Base-by-base conservation (phyloP, 352 stramenopile genomes). In the Phytopythium litorale region DNA sequence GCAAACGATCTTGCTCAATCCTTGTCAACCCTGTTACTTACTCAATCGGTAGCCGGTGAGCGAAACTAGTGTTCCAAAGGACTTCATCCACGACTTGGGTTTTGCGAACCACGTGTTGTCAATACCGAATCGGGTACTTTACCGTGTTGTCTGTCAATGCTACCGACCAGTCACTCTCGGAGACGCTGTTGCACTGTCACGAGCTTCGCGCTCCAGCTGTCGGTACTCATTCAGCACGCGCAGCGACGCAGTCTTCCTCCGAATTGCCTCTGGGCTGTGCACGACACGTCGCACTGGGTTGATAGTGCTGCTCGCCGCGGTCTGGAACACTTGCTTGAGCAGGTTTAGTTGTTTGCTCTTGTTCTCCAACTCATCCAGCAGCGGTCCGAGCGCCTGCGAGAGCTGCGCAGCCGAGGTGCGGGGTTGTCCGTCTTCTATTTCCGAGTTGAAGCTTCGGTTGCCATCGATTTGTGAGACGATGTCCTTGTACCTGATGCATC, bases 331-430 rank as follows among this genome's bases (percentile, higher is more conserved):
- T 42, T 89, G 76, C 45, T 89, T 83, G 35, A 91, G 78, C 49
- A 88, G 58, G 46, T 89, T 78, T 15, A 91, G 61, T 51, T 91
- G 76, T 43, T 83, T 84, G n/a, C 70, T 73, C 64, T 91, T 88
- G 42, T 72, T 66, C 62, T 88, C 78, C 15, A 89, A 62, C 51
- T 88, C 79, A 50, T 89, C 78, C 21, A 89, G 61, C 53, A 88
- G 62, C 13, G 74, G 62, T 2, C 69, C 71, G 5, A 91, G 64
- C 16, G 63, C 67, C 53, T 69, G 73, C 18, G 79, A 81, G 9
- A 87, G 60, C n/a, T 88, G 68, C 0, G 61, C 45, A 32, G 71
- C 51, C 43, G 66, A 62, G 42, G 35, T 55, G 32, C 45, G 35
- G 19, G 54, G 56, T 13, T 38, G 48, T 11, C 52, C 55, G 43